A percentile compares a stretch with the other conserved stretches of the same genome.
These are phyloP conservation scores for Penicillium ucsense DNA, from an alignment of 495 filamentous ascomycete genomes.

Conservation along the genomic window DNA sequence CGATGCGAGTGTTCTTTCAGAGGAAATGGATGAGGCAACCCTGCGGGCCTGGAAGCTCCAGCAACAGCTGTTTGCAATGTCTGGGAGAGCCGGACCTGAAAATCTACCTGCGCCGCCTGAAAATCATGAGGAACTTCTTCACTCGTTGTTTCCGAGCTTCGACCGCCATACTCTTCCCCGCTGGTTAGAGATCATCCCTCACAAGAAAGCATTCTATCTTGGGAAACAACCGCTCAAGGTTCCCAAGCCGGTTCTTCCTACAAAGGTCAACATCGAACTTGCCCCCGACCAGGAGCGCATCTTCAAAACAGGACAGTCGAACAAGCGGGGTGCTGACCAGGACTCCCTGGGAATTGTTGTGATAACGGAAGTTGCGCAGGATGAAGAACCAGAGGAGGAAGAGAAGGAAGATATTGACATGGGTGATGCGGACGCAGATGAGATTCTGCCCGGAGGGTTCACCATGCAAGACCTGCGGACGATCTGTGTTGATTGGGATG, in stretches of 20 bases:
- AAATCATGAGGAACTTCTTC: constrained; percentile 57
- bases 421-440: constrained; percentile 44
- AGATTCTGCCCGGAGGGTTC: constrained; percentile 47
- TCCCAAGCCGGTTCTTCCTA: constrained; percentile 72
- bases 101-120: constrained; percentile 48
- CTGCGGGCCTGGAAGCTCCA: constrained; percentile 43
- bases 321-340: constrained; percentile 46
- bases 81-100: constrained; percentile 25
- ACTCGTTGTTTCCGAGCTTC: constrained; percentile 61
- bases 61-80: constrained; percentile 43
- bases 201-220: constrained; percentile 59
- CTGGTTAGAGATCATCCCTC: constrained; percentile 66
- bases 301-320: constrained; percentile 57
- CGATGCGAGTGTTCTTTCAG: constrained; percentile 18
- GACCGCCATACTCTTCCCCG: constrained; percentile 51
- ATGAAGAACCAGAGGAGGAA: constrained; percentile 46
- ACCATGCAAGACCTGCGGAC: constrained; percentile 67
- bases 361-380: constrained; percentile 43
- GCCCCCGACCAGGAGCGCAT: constrained; percentile 68
- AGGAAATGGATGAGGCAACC: constrained; percentile 37
- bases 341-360: constrained; percentile 47
- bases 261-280: constrained; percentile 79
- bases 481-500: constrained; percentile 76
- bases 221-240: constrained; percentile 60
- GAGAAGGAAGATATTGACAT: constrained; percentile 50